Evolutionary conservation across 305 asterid species (phyloP).

Genomic region (Fraxinus angustifolia): DNA sequence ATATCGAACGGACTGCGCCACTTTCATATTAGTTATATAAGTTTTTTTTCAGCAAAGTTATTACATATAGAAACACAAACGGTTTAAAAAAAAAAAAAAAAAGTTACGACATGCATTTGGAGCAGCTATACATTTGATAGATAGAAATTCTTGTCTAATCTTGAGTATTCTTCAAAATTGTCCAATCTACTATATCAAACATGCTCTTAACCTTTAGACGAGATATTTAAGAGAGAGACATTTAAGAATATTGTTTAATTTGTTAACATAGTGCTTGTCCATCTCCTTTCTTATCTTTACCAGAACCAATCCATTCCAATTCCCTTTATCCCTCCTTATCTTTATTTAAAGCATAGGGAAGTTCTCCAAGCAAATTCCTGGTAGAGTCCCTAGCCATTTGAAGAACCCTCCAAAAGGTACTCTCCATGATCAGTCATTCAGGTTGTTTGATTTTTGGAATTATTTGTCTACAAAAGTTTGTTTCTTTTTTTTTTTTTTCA

Average conservation of each 20-base stretch:
- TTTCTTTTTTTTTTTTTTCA: not conserved
- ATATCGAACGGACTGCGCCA: too few species aligned
- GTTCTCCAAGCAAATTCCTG: slow-evolving; percentile 20
- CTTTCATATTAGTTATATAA: too few species aligned
- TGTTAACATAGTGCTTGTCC: slow-evolving; percentile 14
- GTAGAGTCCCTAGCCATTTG: slow-evolving; percentile 11
- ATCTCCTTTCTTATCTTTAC: slow-evolving; percentile 37
- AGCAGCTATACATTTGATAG: too few species aligned
- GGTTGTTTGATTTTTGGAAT: not conserved
- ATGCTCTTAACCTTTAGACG: not conserved
- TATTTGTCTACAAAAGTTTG: not conserved
- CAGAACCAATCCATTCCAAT: slow-evolving; percentile 20
- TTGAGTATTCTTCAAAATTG: too few species aligned
- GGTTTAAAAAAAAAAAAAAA: too few species aligned
- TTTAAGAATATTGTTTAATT: slow-evolving; percentile 1
- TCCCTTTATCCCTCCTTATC: slow-evolving; percentile 23
- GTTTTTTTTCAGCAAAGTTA: too few species aligned
- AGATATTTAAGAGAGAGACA: not conserved
- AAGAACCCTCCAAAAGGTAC: slow-evolving; percentile 8
- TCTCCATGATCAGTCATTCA: not conserved
- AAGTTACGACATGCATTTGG: too few species aligned
- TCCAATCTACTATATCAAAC: not conserved
- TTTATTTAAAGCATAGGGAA: slow-evolving; percentile 34
- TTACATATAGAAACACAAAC: too few species aligned
- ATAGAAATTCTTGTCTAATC: too few species aligned